Percentiles rank a stretch among this genome's conserved stretches.
Conservation (phyloP, 768 basidiomycete species). For the Mycena metata region DNA sequence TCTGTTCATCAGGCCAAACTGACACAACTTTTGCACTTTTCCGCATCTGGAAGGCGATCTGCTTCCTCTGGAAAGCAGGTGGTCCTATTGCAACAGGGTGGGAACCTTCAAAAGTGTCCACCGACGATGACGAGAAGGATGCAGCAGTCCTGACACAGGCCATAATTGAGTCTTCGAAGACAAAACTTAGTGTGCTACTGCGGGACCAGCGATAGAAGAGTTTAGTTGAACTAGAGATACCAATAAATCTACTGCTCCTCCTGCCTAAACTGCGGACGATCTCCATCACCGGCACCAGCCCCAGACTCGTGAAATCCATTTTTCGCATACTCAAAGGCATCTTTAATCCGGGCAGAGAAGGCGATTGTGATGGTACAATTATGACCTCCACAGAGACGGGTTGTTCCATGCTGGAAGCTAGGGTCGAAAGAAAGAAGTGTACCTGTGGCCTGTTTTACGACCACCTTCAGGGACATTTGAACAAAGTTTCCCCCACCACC, state of each 20-base stretch:
- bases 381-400: constrained; percentile 14
- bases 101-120: background rate
- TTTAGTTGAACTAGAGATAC: too few species aligned
- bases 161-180: background rate
- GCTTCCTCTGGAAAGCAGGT: constrained; percentile 5
- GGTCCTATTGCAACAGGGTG: background rate
- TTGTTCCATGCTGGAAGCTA: constrained; percentile 10
- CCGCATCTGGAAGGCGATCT: constrained; percentile 6
- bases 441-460: background rate
- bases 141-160: background rate
- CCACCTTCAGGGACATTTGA: constrained; percentile 13
- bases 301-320: constrained; percentile 2
- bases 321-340: constrained; percentile 6
- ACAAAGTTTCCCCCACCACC: constrained; percentile 13
- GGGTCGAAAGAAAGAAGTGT: background rate
- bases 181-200: too few species aligned
- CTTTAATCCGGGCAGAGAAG: background rate
- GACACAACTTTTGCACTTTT: too few species aligned
- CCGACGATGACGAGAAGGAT: background rate
- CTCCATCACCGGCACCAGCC: constrained; percentile 7
- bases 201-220: too few species aligned
- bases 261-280: background rate
- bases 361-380: background rate
- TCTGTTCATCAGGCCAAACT: too few species aligned
- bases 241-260: background rate